Conservation (phyloP, 2,329 filamentous ascomycete species). For the Thermoascus crustaceus region DNA sequence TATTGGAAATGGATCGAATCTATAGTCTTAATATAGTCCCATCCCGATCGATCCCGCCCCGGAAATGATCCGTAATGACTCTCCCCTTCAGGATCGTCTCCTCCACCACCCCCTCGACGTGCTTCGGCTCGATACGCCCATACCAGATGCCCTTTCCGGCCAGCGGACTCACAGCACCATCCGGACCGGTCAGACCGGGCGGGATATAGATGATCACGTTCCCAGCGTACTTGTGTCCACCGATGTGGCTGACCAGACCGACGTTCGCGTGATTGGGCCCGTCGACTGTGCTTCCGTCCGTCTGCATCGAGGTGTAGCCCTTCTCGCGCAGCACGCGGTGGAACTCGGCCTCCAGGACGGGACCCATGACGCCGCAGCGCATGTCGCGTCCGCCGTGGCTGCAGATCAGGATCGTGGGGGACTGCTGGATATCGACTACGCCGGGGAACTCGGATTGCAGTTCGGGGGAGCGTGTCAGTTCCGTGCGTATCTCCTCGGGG, state of each 20-base stretch:
- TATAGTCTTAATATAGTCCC: conserved; percentile 60
- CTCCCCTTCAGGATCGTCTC: conserved; percentile 84
- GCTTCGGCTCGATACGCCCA: conserved; percentile 70
- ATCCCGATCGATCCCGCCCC: conserved; percentile 74
- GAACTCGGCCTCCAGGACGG: conserved; percentile 64
- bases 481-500: conserved; percentile 18
- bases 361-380: conserved; percentile 74
- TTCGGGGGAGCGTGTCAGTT: conserved; percentile 42
- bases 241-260: conserved; percentile 66
- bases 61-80: conserved; percentile 71
- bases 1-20: no score
- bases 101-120: conserved; percentile 80
- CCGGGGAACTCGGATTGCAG: conserved; percentile 46
- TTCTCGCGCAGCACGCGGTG: conserved; percentile 31
- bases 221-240: conserved; percentile 90
- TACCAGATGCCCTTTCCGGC: conserved; percentile 63
- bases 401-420: conserved; percentile 64
- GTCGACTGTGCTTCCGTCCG: conserved; percentile 18
- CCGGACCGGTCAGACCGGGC: conserved; percentile 19
- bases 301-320: conserved; percentile 20
- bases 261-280: conserved; percentile 29
- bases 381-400: conserved; percentile 75
- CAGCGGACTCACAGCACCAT: conserved; percentile 19
- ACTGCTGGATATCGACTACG: conserved; percentile 55
- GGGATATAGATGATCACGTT: conserved; percentile 79